phyloP scores from a whole-genome alignment of 2,329 filamentous ascomycete species.

The Penicillium sp. region DNA sequence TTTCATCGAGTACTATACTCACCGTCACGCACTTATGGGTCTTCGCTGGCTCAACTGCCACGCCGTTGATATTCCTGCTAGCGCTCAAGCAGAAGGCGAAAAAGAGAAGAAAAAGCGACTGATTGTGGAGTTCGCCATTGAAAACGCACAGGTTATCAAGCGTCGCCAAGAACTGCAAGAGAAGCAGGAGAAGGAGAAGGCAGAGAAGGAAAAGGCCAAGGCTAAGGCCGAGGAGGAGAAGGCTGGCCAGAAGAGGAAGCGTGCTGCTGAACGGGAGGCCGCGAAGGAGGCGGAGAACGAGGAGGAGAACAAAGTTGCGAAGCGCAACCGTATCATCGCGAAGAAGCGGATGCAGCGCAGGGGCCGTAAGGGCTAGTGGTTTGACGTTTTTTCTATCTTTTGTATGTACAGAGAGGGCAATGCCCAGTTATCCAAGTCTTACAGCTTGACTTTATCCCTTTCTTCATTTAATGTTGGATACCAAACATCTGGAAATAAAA shows the following conservation, averaged over 20 bases:
- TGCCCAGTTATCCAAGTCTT: background rate
- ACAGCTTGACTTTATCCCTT: background rate
- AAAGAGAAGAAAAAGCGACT: slow-evolving; percentile 81
- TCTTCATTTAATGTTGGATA: slow-evolving; percentile 3
- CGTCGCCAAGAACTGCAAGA: slow-evolving; percentile 55
- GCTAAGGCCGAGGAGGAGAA: slow-evolving; percentile 27
- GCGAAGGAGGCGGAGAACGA: slow-evolving; percentile 36
- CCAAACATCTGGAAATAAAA: slow-evolving; percentile 17
- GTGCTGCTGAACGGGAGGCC: slow-evolving; percentile 37
- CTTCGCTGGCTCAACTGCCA: slow-evolving; percentile 90
- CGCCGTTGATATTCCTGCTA: slow-evolving; percentile 46
- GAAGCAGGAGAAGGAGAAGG: slow-evolving; percentile 15
- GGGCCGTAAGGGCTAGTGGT: slow-evolving; percentile 54
- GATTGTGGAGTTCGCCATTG: slow-evolving; percentile 96
- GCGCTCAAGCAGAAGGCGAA: slow-evolving; percentile 29
- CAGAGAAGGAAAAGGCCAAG: slow-evolving; percentile 20
- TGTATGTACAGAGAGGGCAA: slow-evolving; percentile 16
- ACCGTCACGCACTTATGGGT: slow-evolving; percentile 92
- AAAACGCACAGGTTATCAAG: slow-evolving; percentile 94
- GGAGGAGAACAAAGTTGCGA: slow-evolving; percentile 57
- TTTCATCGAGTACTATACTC: slow-evolving; percentile 94
- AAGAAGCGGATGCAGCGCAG: slow-evolving; percentile 76
- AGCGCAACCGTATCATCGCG: slow-evolving; percentile 75
- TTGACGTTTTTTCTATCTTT: slow-evolving; percentile 10
- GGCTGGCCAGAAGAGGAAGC: slow-evolving; percentile 37